Conservation (phyloP, 148 eudicot genomes). For the Beta vulgaris region DNA sequence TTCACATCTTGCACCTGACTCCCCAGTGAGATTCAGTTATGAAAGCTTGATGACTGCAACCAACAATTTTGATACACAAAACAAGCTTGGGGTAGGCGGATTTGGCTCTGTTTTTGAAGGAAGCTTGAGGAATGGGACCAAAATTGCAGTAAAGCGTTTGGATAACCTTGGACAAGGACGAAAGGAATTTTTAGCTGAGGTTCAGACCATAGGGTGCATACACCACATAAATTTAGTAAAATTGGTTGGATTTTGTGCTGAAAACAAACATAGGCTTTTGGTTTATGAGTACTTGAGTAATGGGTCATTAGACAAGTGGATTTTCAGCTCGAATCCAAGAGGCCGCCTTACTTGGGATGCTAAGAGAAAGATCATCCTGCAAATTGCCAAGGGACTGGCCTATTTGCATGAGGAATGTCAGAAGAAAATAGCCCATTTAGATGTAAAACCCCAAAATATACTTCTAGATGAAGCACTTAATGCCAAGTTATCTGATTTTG, state of each 20-base stretch:
- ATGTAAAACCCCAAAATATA: conserved; percentile 23
- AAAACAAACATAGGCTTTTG: conserved; percentile 1
- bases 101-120: conserved; percentile 22
- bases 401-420: conserved; percentile 22
- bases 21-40: conserved; percentile 11
- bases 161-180: conserved; percentile 16
- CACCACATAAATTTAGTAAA: conserved; percentile 22
- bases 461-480: conserved; percentile 7
- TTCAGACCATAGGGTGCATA: conserved; percentile 9
- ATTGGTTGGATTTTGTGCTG: conserved; percentile 23
- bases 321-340: neutral
- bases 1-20: neutral
- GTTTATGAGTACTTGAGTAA: conserved; percentile 25
- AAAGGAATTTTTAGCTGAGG: conserved; percentile 20
- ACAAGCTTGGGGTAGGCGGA: conserved; percentile 15
- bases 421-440: conserved; percentile 18
- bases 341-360: neutral
- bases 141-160: conserved; percentile 19
- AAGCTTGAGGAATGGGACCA: neutral
- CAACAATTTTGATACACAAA: neutral
- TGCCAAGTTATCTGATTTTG: conserved; percentile 21
- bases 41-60: neutral
- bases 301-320: conserved; percentile 24
- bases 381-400: conserved; percentile 16
- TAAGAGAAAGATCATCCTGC: conserved; percentile 17